Conservation (phyloP, 805 yeast genomes). For the Yamadazyma nakazawae region DNA sequence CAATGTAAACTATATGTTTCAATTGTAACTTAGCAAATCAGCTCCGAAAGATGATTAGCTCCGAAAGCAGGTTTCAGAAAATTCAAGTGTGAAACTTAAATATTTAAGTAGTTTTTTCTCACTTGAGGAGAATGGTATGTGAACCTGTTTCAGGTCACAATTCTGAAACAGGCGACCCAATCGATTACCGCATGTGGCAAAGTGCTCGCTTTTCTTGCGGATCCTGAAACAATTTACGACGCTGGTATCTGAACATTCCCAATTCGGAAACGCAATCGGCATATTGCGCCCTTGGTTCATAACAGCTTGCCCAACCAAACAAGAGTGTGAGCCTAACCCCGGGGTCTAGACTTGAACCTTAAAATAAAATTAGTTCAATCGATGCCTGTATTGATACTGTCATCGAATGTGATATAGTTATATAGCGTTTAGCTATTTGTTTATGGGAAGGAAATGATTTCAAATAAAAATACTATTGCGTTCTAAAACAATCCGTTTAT, state of each 20-base stretch:
- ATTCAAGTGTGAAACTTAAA: slow-evolving; percentile 9
- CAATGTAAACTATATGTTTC: neutral
- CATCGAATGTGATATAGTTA: too few species aligned
- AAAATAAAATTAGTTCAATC: too few species aligned
- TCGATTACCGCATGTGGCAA: neutral
- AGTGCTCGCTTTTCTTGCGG: neutral
- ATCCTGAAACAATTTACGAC: slow-evolving; percentile 10
- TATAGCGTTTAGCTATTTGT: too few species aligned
- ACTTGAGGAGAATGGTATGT: neutral
- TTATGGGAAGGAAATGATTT: too few species aligned
- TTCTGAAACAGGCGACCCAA: slow-evolving; percentile 5
- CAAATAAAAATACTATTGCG: too few species aligned
- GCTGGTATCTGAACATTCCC: neutral
- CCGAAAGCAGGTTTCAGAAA: slow-evolving; percentile 3
- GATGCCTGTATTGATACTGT: neutral
- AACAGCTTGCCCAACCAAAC: neutral
- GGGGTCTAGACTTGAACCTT: neutral
- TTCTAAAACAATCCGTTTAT: too few species aligned
- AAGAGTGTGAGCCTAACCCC: neutral
- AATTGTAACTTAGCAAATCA: neutral
- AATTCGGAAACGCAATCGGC: neutral
- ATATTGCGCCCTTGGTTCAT: neutral
- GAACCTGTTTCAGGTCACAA: slow-evolving; percentile 6
- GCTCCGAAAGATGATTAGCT: neutral
- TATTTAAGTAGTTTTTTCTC: slow-evolving; percentile 4